Base-by-base conservation (phyloP, 805 yeast genomes). In the Pichia kluyveri region DNA sequence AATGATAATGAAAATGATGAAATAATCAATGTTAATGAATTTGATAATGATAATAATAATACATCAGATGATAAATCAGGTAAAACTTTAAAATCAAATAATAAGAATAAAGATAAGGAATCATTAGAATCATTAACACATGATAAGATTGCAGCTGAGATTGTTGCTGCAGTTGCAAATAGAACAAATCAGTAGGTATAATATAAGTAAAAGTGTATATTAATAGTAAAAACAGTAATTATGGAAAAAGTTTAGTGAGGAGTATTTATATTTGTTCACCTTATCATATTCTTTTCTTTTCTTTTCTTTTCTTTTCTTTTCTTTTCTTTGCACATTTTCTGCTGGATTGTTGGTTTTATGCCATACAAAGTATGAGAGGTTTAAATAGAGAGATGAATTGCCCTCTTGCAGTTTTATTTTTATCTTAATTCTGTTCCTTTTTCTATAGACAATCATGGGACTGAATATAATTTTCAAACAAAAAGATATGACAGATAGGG, bases 381-480 rank as follows among this genome's bases (percentile, higher is more conserved):
- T 23, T 23, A 23, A 23, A 5, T 4, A 23, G 26, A 5, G 26
- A 23, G 4, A 23, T 23, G 6, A 23, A 23, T 4, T 23, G 26
- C 7, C 5, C 26, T 23, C 5, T 23, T 23, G 5, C 6, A 23
- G 3, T 23, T 23, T 23, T 6, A 23, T 23, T 23, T 23, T 23
- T 23, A 4, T 5, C 26, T 23, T 23, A 5, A 5, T 23, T 23
- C 7, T 23, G 7, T 5, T 23, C 5, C 26, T n/a, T 19, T 19
- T 19, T 19, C 23, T 19, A 4, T 19, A 19, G 3, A 23, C 26
- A 23, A 23, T 23, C 26, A 23, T 75, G 81, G 80, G 80, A 15
- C 51, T 75, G 45, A 75, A 70, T 56, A 72, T 69, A 41, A 61
- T 73, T 42, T 76, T 75, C 59, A 76, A 67, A 48, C 6, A 77